A percentile compares a stretch with the other conserved stretches of the same genome.
These are phyloP conservation scores for Zopfochytrium polystomum DNA, from an alignment of 371 early-diverging fungal genomes.

Conservation along the genomic window DNA sequence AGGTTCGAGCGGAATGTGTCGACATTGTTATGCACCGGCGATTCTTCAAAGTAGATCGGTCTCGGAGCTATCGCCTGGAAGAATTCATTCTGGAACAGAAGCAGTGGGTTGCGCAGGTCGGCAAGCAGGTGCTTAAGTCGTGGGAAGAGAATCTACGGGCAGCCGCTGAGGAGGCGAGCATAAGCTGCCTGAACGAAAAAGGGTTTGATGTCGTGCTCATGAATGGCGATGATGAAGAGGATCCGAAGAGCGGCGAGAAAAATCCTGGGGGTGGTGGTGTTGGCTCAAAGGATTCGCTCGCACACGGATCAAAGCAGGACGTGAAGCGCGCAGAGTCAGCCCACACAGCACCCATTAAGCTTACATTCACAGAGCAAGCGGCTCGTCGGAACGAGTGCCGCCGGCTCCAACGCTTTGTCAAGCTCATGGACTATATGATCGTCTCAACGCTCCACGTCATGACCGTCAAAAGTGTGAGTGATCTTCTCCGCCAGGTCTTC, in stretches of 20 bases:
- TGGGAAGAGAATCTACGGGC: constrained; percentile 36
- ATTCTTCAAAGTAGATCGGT: constrained; percentile 32
- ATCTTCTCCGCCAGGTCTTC: constrained; percentile 40
- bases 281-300: neutral
- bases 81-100: constrained; percentile 48
- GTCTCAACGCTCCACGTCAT: constrained; percentile 48
- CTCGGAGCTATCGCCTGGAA: constrained; percentile 36
- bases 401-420: constrained; percentile 54
- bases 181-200: constrained; percentile 41
- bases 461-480: constrained; percentile 40
- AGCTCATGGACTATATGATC: constrained; percentile 53
- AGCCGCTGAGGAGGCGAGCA: constrained; percentile 44
- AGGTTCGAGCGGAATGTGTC: constrained; percentile 32
- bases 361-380: constrained; percentile 58
- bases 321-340: neutral
- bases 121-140: constrained; percentile 20
- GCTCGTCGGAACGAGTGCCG: constrained; percentile 51
- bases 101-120: constrained; percentile 34
- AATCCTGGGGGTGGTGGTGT: constrained; percentile 7
- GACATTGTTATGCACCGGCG: constrained; percentile 25
- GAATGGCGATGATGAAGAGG: constrained; percentile 12
- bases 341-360: constrained; percentile 15
- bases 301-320: neutral
- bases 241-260: neutral
- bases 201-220: constrained; percentile 45